Conservation (phyloP, 352 stramenopile genomes). For the Phytopythium mirpurense region DNA sequence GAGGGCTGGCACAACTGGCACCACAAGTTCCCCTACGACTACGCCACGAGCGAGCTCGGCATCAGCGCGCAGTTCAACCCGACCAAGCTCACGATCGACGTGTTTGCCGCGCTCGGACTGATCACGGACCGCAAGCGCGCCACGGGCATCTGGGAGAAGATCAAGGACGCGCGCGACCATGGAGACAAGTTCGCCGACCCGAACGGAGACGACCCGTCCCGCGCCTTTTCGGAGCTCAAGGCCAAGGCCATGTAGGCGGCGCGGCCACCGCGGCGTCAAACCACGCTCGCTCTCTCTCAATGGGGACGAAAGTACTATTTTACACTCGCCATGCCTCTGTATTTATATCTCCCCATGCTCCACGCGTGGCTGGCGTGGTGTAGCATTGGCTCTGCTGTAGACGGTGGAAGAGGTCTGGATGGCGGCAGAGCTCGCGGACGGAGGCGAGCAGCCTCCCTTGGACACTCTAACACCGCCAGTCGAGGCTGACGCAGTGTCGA, state of each 20-base stretch:
- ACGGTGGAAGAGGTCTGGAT: no score
- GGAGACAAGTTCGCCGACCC: slow-evolving; percentile 26
- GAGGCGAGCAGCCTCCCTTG: no score
- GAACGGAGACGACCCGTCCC: slow-evolving; percentile 37
- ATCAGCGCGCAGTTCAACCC: slow-evolving; percentile 96
- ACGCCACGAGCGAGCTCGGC: slow-evolving; percentile 96
- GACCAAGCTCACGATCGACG: slow-evolving; percentile 96
- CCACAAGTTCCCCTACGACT: slow-evolving; percentile 99
- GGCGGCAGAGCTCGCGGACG: no score
- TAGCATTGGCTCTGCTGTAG: no score
- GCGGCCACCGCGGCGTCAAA: no score
- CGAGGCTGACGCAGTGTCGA: no score
- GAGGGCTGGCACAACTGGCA: slow-evolving; percentile 99
- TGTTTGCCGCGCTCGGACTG: slow-evolving; percentile 85
- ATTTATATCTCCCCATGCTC: no score
- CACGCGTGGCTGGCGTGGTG: no score
- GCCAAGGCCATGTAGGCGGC: slow-evolving; percentile 44
- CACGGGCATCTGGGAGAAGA: slow-evolving; percentile 90
- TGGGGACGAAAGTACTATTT: no score
- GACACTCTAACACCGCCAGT: no score
- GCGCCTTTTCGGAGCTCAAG: slow-evolving; percentile 52
- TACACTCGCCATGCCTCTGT: no score
- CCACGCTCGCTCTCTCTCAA: no score
- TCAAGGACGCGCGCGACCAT: slow-evolving; percentile 44
- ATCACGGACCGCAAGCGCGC: slow-evolving; percentile 93